Conservation (phyloP, 2,329 filamentous ascomycete species). For the Fusarium sp. region DNA sequence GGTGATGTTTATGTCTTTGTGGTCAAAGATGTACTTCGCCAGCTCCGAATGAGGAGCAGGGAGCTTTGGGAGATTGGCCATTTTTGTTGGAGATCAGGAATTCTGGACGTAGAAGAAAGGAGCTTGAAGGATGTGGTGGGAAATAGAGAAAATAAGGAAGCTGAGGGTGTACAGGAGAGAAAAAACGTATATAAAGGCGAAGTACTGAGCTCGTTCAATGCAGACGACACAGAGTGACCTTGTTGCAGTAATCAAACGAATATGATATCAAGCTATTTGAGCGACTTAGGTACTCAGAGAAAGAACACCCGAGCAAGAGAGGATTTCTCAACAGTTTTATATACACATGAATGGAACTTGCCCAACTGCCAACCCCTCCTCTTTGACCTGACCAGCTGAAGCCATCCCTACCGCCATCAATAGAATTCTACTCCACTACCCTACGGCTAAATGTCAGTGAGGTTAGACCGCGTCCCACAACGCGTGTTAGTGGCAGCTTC, state of each 20-base stretch:
- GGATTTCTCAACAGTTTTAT: constrained; percentile 32
- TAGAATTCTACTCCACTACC: constrained; percentile 8
- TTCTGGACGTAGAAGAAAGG: background rate
- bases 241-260: background rate
- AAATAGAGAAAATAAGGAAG: background rate
- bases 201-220: background rate
- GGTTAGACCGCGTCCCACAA: constrained; percentile 24
- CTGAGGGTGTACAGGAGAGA: background rate
- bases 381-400: constrained; percentile 10
- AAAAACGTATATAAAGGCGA: background rate
- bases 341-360: constrained; percentile 5
- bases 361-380: background rate
- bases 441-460: constrained; percentile 5
- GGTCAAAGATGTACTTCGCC: constrained; percentile 63
- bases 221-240: background rate
- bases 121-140: background rate
- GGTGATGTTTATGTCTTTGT: constrained; percentile 62
- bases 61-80: constrained; percentile 54
- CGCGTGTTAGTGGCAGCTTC: constrained; percentile 14
- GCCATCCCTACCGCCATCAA: constrained; percentile 19
- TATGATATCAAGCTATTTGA: background rate
- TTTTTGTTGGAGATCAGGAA: constrained; percentile 33
- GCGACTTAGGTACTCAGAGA: background rate
- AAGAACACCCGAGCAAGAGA: background rate
- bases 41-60: constrained; percentile 58